Evolutionary conservation across 768 basidiomycete species (phyloP).

Genomic region (Lentinula boryana): DNA sequence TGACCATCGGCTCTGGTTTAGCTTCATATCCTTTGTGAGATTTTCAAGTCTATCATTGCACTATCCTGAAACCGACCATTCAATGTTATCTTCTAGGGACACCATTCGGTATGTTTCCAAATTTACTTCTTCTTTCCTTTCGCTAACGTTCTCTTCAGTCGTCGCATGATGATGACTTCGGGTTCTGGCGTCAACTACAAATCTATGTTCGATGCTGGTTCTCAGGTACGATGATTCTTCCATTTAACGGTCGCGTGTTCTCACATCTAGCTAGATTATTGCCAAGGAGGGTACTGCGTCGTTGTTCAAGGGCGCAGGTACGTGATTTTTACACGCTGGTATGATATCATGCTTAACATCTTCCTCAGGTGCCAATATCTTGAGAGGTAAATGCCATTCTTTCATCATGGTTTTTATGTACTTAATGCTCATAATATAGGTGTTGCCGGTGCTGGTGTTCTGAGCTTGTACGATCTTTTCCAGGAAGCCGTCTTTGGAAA

Average conservation of each 20-base stretch:
- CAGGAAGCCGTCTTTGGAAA: conserved; percentile 52
- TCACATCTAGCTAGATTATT: conserved; percentile 46
- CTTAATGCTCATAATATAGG: conserved; percentile 21
- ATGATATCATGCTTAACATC: not conserved
- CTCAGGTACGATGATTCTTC: conserved; percentile 39
- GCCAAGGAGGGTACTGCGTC: conserved; percentile 94
- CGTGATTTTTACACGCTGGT: conserved; percentile 40
- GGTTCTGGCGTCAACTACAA: conserved; percentile 96
- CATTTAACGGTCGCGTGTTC: not conserved
- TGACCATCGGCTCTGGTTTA: conserved; percentile 98
- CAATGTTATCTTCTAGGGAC: conserved; percentile 40
- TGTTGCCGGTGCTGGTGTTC: conserved; percentile 37
- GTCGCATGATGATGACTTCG: conserved; percentile 99
- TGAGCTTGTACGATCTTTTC: conserved; percentile 68
- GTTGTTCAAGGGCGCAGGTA: conserved; percentile 99
- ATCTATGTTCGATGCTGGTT: conserved; percentile 96
- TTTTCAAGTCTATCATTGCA: not conserved
- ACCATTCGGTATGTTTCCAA: conserved; percentile 65
- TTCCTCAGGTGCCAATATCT: not conserved
- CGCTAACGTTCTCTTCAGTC: conserved; percentile 49
- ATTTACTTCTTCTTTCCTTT: not conserved
- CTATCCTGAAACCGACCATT: not conserved
- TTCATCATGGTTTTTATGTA: no score
- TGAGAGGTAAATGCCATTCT: not conserved
- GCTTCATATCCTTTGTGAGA: conserved; percentile 72